Evolutionary conservation across 768 basidiomycete species (phyloP), one percentile per base, ranked within the genome.

Genomic region (Kwoniella mangroviensis): DNA sequence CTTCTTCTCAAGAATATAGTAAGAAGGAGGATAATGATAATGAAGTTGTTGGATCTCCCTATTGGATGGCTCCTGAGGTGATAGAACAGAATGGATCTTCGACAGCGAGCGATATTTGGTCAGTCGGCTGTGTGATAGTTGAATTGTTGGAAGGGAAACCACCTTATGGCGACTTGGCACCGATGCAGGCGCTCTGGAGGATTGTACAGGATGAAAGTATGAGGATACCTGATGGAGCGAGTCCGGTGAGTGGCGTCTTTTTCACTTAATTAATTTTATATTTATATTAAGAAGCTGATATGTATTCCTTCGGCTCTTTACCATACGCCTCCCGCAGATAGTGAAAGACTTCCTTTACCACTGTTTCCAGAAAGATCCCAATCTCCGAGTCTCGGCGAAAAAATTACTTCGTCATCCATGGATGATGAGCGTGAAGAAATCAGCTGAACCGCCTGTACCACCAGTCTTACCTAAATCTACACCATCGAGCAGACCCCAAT

Each of bases 41-140:
- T 76, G 92, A 93, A 12, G 96, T 99, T 2, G 96, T 98, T 52
- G 96, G 96, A 6, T 95, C 93, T 78, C 96, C 96, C 4, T 99
- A 99, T 81, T 99, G 96, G 96, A 99, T 99, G 97, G 95, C 97
- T 10, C 97, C 97, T 2, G 97, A 99, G 84, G 93, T 99, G 57
- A 98, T 99, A 68, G 97, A 99, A 77, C 97, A 99, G 83, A 91
- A 90, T 40, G 97, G 97, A 40, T 96, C 97, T 40, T 95, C 94
- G 0, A 97, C 96, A 0, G 91, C 97, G 15, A 96, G 94, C 19
- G 97, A 99, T 83, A 94, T 99, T 68, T 99, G 97, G 89, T 92
- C 91, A 75, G 92, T 97, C 12, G 97, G 97, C 15, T 98, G 94
- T 79, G 92, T 96, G n/a, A 94, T 98, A 4, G 95, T 99, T 67